phyloP scores from a whole-genome alignment of 2,329 filamentous ascomycete genomes.

The Fusarium burgessii region DNA sequence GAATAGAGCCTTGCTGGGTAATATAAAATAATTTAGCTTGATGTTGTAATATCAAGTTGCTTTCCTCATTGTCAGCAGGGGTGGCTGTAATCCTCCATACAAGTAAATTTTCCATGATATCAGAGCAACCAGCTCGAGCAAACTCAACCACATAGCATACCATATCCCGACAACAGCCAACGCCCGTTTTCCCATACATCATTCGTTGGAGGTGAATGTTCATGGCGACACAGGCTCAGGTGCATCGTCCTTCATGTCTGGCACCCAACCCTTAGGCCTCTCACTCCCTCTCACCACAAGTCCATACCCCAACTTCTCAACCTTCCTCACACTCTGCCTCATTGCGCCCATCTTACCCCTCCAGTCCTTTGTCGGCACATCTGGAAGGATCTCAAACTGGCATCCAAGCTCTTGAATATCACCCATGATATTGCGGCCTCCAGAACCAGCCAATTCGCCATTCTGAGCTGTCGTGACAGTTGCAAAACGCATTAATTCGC shows the following conservation, averaged over 20 bases:
- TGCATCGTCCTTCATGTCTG: constrained; percentile 69
- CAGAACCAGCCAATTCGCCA: constrained; percentile 62
- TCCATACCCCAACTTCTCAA: constrained; percentile 90
- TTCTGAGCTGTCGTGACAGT: constrained; percentile 87
- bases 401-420: constrained; percentile 85
- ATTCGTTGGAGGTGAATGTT: neutral
- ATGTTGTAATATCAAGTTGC: neutral
- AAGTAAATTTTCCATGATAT: neutral
- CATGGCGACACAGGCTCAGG: constrained; percentile 48
- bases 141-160: constrained; percentile 15
- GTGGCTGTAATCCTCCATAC: neutral
- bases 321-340: constrained; percentile 90
- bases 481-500: constrained; percentile 96
- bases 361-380: constrained; percentile 67
- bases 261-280: constrained; percentile 91
- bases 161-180: constrained; percentile 2
- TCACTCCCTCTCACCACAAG: constrained; percentile 89
- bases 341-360: constrained; percentile 88
- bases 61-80: neutral
- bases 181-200: neutral
- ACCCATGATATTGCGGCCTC: constrained; percentile 72
- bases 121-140: constrained; percentile 18
- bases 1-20: too few species aligned
- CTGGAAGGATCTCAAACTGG: constrained; percentile 79
- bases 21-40: neutral